phyloP scores from a whole-genome alignment of 164 flowering plant species.

The Berberis thunbergii region DNA sequence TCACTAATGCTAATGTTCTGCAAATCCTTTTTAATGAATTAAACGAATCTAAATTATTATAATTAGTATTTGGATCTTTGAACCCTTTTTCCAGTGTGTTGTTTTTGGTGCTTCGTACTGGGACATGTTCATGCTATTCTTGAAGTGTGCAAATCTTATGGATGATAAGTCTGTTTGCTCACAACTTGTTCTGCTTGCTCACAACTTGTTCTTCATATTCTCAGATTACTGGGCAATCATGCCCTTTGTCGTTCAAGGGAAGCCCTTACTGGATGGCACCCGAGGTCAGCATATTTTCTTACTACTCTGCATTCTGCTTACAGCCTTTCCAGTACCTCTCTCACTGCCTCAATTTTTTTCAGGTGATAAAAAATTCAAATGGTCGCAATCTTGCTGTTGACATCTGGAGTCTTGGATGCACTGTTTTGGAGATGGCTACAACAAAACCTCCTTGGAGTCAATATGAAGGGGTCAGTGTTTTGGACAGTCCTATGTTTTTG shows the following conservation, averaged over 20 bases:
- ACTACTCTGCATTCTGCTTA: neutral
- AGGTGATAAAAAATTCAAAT: slow-evolving; percentile 71
- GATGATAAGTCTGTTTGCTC: no score
- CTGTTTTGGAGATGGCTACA: slow-evolving; percentile 89
- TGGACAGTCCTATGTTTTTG: neutral
- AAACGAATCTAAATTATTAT: no score
- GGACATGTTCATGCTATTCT: no score
- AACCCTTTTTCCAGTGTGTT: no score
- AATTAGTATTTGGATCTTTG: no score
- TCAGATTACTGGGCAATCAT: slow-evolving; percentile 79
- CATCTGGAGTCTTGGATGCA: slow-evolving; percentile 94
- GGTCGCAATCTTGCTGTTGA: slow-evolving; percentile 84
- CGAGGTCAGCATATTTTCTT: slow-evolving; percentile 44
- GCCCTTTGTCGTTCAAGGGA: slow-evolving; percentile 79
- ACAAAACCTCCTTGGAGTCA: slow-evolving; percentile 94
- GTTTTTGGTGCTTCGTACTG: no score
- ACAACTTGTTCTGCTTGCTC: no score
- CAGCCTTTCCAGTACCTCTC: neutral
- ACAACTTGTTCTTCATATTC: slow-evolving; percentile 1
- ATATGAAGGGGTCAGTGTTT: slow-evolving; percentile 66
- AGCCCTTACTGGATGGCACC: slow-evolving; percentile 99
- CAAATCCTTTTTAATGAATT: no score
- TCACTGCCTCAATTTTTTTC: slow-evolving; percentile 8
- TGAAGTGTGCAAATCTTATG: no score
- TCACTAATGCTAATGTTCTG: no score